phyloP scores from a whole-genome alignment of 495 filamentous ascomycete species.

The Lineolata rhizophorae region DNA sequence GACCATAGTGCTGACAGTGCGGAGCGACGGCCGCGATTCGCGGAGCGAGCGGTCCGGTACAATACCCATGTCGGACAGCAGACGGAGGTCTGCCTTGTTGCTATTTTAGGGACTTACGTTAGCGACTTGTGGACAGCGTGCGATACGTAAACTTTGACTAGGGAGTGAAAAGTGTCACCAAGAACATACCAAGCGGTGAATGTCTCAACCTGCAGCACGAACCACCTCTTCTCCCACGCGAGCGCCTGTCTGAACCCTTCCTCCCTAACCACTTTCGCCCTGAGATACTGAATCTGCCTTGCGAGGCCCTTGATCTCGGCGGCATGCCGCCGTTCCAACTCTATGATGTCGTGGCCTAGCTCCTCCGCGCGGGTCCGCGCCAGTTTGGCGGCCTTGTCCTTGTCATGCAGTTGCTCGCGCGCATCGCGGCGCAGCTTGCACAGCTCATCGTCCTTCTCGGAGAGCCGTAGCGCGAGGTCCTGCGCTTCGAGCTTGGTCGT shows the following conservation, averaged over 20 bases:
- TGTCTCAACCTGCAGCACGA: constrained; percentile 59
- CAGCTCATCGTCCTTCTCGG: too few relatives aligned
- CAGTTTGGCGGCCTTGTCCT: constrained; percentile 3
- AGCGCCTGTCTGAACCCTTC: constrained; percentile 54
- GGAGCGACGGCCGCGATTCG: constrained; percentile 20
- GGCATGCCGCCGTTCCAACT: constrained; percentile 35
- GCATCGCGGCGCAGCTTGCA: too few relatives aligned
- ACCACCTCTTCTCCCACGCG: constrained; percentile 56
- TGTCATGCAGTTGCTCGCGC: too few relatives aligned
- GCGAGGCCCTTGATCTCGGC: constrained; percentile 66
- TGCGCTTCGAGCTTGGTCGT: too few relatives aligned
- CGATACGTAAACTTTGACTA: constrained; percentile 1
- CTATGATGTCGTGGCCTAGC: constrained; percentile 6
- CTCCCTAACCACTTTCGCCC: constrained; percentile 56
- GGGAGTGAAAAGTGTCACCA: constrained; percentile 6
- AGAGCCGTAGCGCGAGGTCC: too few relatives aligned
- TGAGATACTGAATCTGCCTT: constrained; percentile 78
- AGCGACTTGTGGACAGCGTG: not conserved
- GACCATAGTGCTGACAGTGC: constrained; percentile 28
- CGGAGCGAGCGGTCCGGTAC: constrained; percentile 22
- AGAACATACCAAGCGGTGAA: constrained; percentile 69
- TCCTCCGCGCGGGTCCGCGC: not conserved
- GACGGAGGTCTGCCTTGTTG: constrained; percentile 74
- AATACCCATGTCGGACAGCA: constrained; percentile 62
- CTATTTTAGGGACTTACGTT: constrained; percentile 23